These are phyloP conservation scores for Heterobasidion occidentale DNA, from an alignment of 1,284 basidiomycete species.

Conservation along the genomic window DNA sequence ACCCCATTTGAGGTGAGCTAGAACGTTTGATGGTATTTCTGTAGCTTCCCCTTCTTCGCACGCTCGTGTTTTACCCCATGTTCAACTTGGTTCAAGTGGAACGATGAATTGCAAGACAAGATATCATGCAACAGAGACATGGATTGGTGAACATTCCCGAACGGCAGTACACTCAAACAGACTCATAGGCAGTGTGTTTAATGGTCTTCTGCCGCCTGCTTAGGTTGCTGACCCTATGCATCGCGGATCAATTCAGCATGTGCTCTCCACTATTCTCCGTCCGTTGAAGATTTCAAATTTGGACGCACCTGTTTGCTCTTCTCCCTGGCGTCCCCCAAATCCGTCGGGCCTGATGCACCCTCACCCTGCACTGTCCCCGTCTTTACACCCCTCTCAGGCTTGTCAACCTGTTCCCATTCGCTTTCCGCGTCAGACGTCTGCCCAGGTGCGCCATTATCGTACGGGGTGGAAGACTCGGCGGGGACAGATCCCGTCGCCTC, in stretches of 20 bases:
- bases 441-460: slow-evolving; percentile 3
- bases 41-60: no score
- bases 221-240: background rate
- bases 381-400: slow-evolving; percentile 6
- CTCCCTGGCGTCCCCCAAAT: slow-evolving; percentile 2
- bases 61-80: no score
- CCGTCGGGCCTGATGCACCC: slow-evolving; percentile 4
- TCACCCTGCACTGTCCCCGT: slow-evolving; percentile 6
- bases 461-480: background rate
- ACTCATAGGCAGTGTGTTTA: background rate
- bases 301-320: slow-evolving; percentile 5
- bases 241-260: background rate
- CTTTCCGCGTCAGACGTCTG: slow-evolving; percentile 8
- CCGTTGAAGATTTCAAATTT: background rate
- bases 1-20: no score
- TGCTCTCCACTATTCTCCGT: background rate
- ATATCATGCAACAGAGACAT: no score
- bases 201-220: background rate
- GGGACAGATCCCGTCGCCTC: slow-evolving; percentile 6
- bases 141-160: no score
- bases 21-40: no score
- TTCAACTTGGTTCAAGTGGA: no score
- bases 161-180: no score
- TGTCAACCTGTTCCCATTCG: slow-evolving; percentile 6
- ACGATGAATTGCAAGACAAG: no score